Conservation (phyloP, 306 rosid species). For the Pterocarpus macrocarpus region DNA sequence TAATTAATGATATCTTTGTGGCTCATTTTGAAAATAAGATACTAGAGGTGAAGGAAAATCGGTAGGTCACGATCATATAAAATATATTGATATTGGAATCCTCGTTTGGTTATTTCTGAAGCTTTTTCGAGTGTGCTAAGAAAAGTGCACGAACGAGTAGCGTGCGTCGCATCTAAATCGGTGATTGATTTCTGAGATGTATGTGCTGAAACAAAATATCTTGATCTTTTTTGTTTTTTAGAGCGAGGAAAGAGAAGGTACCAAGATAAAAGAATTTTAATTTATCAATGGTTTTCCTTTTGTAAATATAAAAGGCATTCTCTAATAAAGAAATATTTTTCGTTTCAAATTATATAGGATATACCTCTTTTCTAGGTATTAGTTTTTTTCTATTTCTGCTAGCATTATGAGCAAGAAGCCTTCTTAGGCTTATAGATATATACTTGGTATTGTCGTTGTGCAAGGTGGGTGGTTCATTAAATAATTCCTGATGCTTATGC, state of each 20-base stretch:
- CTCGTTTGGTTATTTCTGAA: constrained; percentile 24
- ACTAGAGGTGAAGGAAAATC: constrained; percentile 11
- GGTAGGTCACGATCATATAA: constrained; percentile 26
- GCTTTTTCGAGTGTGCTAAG: constrained; percentile 38
- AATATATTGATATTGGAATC: neutral
- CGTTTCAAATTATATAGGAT: neutral
- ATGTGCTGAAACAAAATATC: constrained; percentile 1
- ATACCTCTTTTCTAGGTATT: neutral
- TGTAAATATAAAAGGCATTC: neutral
- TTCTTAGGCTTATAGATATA: neutral
- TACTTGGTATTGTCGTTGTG: neutral
- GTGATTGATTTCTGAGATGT: neutral
- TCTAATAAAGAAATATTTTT: neutral
- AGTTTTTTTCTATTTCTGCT: neutral
- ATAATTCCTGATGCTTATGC: neutral
- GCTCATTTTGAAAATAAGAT: neutral
- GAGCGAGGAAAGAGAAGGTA: neutral
- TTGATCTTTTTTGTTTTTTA: neutral
- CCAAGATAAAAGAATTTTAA: neutral
- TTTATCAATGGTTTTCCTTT: neutral
- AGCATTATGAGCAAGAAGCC: neutral
- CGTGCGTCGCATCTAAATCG: neutral
- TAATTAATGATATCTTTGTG: neutral
- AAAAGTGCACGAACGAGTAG: constrained; percentile 20
- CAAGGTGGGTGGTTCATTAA: neutral